phyloP scores from a whole-genome alignment of 2,329 filamentous ascomycete species.

The Penicillium expansum region DNA sequence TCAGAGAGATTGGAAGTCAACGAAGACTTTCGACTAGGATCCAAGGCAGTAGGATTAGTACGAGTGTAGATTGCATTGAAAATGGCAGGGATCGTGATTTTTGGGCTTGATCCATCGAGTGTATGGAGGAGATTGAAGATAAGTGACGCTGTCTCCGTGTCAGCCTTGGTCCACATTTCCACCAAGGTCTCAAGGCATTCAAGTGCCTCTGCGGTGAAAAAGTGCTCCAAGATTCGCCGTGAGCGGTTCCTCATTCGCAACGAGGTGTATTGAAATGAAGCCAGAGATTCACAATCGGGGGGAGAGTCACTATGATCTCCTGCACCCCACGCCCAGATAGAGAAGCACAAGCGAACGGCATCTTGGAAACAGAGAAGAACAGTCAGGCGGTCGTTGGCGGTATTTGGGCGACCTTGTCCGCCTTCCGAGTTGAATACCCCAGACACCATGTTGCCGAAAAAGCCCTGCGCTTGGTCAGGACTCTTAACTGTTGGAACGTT shows the following conservation, averaged over 20 bases:
- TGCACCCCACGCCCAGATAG: conserved; percentile 90
- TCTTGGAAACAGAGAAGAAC: conserved; percentile 97
- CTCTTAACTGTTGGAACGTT: conserved; percentile 67
- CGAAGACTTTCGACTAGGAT: conserved; percentile 77
- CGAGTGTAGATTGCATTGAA: conserved; percentile 96
- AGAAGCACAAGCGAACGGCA: conserved; percentile 85
- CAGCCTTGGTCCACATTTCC: conserved; percentile 69
- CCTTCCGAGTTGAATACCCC: conserved; percentile 81
- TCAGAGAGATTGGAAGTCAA: conserved; percentile 82
- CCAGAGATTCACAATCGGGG: conserved; percentile 66
- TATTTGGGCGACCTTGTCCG: conserved; percentile 72
- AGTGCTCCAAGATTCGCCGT: conserved; percentile 81
- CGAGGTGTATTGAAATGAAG: conserved; percentile 88
- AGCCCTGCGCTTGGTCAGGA: conserved; percentile 78
- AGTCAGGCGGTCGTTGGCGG: conserved; percentile 90
- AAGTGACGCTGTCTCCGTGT: conserved; percentile 55
- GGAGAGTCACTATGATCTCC: conserved; percentile 44
- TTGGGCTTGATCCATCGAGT: conserved; percentile 83
- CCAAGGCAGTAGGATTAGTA: conserved; percentile 77
- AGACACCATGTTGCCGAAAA: conserved; percentile 93
- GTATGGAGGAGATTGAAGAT: conserved; percentile 87
- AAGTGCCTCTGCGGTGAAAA: conserved; percentile 86
- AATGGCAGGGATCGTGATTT: conserved; percentile 86
- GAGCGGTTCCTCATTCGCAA: conserved; percentile 87
- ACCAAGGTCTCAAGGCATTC: conserved; percentile 92